Evolutionary conservation across 345 rosid species (phyloP), one percentile per base, ranked within the genome.

Genomic region (Acer negundo): DNA sequence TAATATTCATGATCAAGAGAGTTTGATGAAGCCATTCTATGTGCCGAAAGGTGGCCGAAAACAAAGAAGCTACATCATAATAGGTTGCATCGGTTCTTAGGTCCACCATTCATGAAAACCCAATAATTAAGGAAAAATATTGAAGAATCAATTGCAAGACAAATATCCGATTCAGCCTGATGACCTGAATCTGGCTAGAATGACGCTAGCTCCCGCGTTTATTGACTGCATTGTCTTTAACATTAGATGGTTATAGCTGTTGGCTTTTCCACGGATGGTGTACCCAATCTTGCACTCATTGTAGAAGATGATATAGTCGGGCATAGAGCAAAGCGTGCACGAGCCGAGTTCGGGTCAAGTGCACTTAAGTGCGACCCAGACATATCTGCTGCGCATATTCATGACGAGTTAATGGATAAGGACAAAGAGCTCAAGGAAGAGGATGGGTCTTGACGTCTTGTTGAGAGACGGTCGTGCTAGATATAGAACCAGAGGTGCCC

Each of bases 401-500:
- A 80, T 89, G 55, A 90, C 91, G 0, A 92, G 79, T 49, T 87
- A 92, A 62, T 82, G 73, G 55, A 94, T 92, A 1, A 87, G 87
- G 65, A 93, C 82, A 55, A 93, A 86, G 78, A 93, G 92, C 79
- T 92, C 91, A 72, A 93, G 90, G 67, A 90, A 92, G 70, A 95
- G 90, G 56, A 85, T 55, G 17, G 95, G 94, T 73, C 83, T 90
- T 0, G 84, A 65, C 40, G 94, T 73, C 83, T 90, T 0, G 84
- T 68, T 35, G 94, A 87, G 86, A 90, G 94, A 82, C 91, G 95
- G 80, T 91, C 83, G 75, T 87, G 89, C 63, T 93, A 95, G 82
- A 95, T 67, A 70, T 95, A 91, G 90, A 95, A 87, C 94, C 97
- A 91, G 49, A 92, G 95, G 82, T 90, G 95, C 70, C 93, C 94